Conservation (phyloP, 805 yeast species). For the Starmera quercuum region DNA sequence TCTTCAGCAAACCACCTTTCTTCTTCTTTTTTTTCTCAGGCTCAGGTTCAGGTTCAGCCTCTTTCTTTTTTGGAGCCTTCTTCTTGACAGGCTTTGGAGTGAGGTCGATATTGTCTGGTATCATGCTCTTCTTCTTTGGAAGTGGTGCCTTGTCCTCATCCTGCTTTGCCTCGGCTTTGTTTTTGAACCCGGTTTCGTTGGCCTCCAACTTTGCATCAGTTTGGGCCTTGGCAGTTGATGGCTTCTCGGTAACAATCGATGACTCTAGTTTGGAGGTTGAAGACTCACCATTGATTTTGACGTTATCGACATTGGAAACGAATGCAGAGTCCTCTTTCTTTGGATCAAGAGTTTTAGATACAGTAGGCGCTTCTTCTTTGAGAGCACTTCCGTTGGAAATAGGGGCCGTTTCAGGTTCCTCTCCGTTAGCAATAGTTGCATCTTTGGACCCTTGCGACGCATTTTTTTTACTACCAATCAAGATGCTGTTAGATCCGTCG, state of each 20-base stretch:
- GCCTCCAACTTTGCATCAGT: too few relatives aligned
- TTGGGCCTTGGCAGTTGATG: too few relatives aligned
- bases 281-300: too few relatives aligned
- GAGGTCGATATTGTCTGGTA: background rate
- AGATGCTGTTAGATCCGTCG: constrained; percentile 6
- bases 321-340: constrained; percentile 5
- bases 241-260: too few relatives aligned
- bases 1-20: background rate
- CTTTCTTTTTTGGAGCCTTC: background rate
- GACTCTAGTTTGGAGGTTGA: background rate
- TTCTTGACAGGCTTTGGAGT: background rate
- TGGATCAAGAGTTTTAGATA: constrained; percentile 13
- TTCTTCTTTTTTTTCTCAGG: background rate
- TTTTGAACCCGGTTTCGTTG: background rate
- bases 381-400: too few relatives aligned
- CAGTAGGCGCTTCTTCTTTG: too few relatives aligned
- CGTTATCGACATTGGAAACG: too few relatives aligned
- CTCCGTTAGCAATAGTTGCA: background rate
- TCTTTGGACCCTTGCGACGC: too few relatives aligned
- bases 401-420: too few relatives aligned
- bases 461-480: too few relatives aligned
- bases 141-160: background rate
- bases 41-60: background rate
- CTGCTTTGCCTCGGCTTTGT: background rate
- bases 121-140: background rate